A percentile compares a stretch with the other conserved stretches of the same genome.
These are phyloP conservation scores for Jasminum sambac DNA, from an alignment of 257 asterid species.

Conservation along the genomic window DNA sequence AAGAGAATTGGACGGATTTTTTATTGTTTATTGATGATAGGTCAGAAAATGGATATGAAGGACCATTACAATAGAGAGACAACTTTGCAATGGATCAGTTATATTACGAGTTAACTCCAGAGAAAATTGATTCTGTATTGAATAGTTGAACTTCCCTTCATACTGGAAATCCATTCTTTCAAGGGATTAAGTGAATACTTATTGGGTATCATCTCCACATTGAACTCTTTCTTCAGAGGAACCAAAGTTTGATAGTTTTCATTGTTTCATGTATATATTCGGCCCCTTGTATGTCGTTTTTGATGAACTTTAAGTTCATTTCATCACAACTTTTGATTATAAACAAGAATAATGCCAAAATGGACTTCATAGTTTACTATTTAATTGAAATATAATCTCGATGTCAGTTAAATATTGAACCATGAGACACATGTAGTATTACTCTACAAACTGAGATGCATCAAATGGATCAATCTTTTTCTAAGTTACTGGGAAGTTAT, in stretches of 20 bases:
- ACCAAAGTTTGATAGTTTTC: background rate
- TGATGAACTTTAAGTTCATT: too few species aligned
- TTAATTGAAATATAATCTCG: too few species aligned
- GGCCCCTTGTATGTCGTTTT: background rate
- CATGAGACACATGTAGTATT: too few species aligned
- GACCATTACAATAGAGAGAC: constrained; percentile 23
- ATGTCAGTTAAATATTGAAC: too few species aligned
- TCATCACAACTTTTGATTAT: background rate
- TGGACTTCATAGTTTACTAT: too few species aligned
- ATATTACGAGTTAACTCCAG: background rate
- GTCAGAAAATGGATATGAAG: constrained; percentile 61
- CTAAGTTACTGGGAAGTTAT: too few species aligned
- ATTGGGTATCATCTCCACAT: background rate
- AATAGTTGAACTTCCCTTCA: background rate
- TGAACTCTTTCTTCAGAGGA: too few species aligned
- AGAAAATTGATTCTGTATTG: background rate
- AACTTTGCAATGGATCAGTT: constrained; percentile 18
- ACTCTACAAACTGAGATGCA: too few species aligned
- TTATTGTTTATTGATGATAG: constrained; percentile 51
- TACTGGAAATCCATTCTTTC: background rate
- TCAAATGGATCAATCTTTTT: too few species aligned
- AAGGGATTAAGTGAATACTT: background rate
- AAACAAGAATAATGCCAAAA: too few species aligned
- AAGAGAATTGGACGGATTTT: constrained; percentile 24
- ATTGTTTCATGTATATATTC: too few species aligned